phyloP scores from a whole-genome alignment of 129 eudicot genomes.

The Dittrichia graveolens region DNA sequence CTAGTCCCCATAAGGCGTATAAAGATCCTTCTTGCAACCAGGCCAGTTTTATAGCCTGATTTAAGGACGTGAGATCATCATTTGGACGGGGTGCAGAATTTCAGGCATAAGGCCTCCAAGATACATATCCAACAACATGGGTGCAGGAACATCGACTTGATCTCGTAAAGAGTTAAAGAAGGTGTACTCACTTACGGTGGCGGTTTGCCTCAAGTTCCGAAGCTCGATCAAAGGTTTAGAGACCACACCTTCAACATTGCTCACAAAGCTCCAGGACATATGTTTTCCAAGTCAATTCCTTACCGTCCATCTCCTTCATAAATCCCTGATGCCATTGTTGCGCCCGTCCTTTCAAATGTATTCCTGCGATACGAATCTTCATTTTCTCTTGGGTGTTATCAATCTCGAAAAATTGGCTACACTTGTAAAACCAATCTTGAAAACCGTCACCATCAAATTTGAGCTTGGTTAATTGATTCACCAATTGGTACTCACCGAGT shows the following conservation, averaged over 20 bases:
- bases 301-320: constrained; percentile 1
- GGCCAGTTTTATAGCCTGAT: constrained; percentile 7
- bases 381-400: not conserved
- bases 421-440: not conserved
- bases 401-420: not conserved
- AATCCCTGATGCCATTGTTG: not conserved
- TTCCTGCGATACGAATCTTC: not conserved
- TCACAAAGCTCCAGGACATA: not conserved
- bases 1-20: not conserved
- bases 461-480: not conserved
- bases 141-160: not conserved
- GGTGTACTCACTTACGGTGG: not conserved
- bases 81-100: not conserved
- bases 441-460: not conserved
- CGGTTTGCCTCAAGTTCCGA: too few relatives aligned
- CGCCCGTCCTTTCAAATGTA: not conserved
- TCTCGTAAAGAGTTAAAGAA: not conserved
- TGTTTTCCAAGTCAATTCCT: not conserved
- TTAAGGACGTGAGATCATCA: not conserved
- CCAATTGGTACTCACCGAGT: not conserved
- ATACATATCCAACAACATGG: not conserved
- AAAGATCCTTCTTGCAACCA: not conserved
- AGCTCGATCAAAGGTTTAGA: not conserved
- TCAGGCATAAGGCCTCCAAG: not conserved
- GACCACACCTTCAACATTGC: constrained; percentile 1